Base-by-base conservation (phyloP, 2,329 filamentous ascomycete species). In the Aspergillus floridensis region DNA sequence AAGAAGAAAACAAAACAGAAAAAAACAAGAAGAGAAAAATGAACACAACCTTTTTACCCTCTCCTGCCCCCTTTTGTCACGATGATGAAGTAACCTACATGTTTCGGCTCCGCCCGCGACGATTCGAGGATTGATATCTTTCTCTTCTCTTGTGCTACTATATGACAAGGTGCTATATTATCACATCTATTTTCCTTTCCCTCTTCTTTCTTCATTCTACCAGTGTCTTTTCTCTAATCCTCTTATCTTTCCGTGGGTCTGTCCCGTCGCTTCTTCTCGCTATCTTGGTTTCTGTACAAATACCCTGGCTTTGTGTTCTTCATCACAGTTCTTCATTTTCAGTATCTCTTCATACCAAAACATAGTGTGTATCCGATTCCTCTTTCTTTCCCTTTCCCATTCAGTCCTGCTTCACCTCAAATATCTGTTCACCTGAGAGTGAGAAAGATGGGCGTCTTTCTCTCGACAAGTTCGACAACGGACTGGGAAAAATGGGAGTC, bases 261-360 rank as follows among this genome's bases (percentile, higher is more conserved):
- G 14, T 16, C 14, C 16, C 16, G 16, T 19, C 16, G 38, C 38
- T 41, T 26, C 38, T 16, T 55, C 56, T 32, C 31, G 21, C 58
- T 55, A 19, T 56, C 12, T 47, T 49, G 49, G 11, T 35, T 57
- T 47, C 54, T 64, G 60, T 64, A 65, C 55, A 60, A 66, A 66
- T 66, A 64, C 59, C 59, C 63, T 65, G 58, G 52, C 32, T 61
- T 61, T 5, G 14, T 35, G 32, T 59, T 51, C 52, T 49, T 46
- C 38, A 52, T 49, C 41, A 59, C 41, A 59, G 57, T 59, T 51
- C 38, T 56, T 59, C 10, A 47, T 49, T 16, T 58, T 41, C 38
- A 41, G 16, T n/a, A 4, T 35, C 3, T 16, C 32, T 41, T 41
- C 38, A n/a, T n/a, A 16, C 16, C 6, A 41, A 41, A 41, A n/a